A percentile compares a stretch with the other conserved stretches of the same genome.
Evolutionary conservation across 148 eudicot genomes (phyloP).

Genomic region (Rhododendron griersonianum): DNA sequence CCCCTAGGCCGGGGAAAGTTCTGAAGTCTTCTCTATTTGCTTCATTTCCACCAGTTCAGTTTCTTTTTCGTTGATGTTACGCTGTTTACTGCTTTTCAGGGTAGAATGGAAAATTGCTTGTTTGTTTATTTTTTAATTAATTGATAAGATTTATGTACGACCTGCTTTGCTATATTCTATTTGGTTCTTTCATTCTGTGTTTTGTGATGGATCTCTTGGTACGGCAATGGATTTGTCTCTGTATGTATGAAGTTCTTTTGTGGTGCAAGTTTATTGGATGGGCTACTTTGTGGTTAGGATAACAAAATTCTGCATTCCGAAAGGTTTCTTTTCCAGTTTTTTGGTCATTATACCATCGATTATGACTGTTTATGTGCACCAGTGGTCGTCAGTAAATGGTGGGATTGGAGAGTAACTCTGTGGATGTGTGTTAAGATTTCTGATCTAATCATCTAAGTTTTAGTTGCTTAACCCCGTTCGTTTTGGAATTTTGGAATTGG

Average conservation of each 20-base stretch:
- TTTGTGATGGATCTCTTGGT: background rate
- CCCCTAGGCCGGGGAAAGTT: background rate
- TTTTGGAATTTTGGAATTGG: no score
- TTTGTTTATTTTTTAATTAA: background rate
- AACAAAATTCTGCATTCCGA: background rate
- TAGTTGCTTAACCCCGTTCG: no score
- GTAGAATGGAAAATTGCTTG: background rate
- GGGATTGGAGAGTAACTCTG: background rate
- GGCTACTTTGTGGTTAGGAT: background rate
- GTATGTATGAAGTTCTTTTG: background rate
- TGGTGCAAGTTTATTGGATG: background rate
- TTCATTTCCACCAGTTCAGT: background rate
- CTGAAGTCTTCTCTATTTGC: background rate
- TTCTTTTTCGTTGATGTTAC: background rate
- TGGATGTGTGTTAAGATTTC: background rate
- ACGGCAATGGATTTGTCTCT: background rate
- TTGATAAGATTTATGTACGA: background rate
- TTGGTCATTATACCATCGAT: background rate
- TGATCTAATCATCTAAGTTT: background rate
- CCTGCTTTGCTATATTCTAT: background rate
- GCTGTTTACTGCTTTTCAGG: background rate
- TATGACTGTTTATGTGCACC: background rate
- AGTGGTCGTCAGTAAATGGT: background rate
- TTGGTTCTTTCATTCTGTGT: background rate
- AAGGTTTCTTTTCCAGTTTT: background rate